Percentiles rank a stretch among this genome's conserved stretches.
Conservation (phyloP, 176 grass and related monocot species). For the Eremochloa ophiuroides region DNA sequence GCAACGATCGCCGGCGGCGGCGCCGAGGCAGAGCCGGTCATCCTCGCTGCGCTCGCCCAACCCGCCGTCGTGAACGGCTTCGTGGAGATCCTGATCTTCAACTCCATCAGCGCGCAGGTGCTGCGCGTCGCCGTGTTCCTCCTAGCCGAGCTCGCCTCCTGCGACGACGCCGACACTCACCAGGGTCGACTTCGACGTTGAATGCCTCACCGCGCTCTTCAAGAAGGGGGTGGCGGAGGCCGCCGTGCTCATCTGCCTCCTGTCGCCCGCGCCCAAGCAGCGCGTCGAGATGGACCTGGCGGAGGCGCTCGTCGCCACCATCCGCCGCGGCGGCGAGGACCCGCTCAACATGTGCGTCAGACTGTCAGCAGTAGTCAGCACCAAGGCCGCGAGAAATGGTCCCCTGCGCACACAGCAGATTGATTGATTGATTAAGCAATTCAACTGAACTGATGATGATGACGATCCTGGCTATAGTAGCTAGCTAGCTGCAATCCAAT, state of each 20-base stretch:
- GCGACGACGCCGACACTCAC: slow-evolving; percentile 54
- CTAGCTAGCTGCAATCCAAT: no score
- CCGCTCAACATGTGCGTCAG: slow-evolving; percentile 50
- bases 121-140: slow-evolving; percentile 48
- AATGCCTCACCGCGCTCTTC: slow-evolving; percentile 66
- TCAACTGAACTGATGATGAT: no score
- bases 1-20: no score
- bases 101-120: slow-evolving; percentile 47
- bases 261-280: slow-evolving; percentile 35
- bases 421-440: no score
- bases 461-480: no score
- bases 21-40: neutral
- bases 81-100: slow-evolving; percentile 68
- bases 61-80: slow-evolving; percentile 65
- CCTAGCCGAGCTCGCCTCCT: slow-evolving; percentile 46
- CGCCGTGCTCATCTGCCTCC: slow-evolving; percentile 48
- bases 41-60: slow-evolving; percentile 24
- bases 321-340: slow-evolving; percentile 31
- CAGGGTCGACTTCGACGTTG: slow-evolving; percentile 56
- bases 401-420: no score
- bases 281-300: slow-evolving; percentile 59
- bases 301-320: slow-evolving; percentile 40
- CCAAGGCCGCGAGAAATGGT: slow-evolving; percentile 58
- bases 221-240: slow-evolving; percentile 63
- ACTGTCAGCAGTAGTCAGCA: no score